Percentiles rank a stretch among this genome's conserved stretches.
Evolutionary conservation across 345 rosid species (phyloP).

Genomic region (Brassica juncea): DNA sequence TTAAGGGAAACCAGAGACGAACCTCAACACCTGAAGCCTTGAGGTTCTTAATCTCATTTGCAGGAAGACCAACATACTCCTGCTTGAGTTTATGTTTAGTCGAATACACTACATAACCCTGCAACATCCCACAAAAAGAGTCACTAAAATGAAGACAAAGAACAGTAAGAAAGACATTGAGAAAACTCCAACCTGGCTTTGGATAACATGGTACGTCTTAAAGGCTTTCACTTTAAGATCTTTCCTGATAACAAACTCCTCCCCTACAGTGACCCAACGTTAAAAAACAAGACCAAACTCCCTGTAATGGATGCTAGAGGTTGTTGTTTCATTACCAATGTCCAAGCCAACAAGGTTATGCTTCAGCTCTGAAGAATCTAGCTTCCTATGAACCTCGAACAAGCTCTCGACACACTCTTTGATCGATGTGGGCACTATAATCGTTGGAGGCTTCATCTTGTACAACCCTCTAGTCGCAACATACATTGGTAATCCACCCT

Average conservation of each 20-base stretch:
- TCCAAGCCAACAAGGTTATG: slow-evolving; percentile 75
- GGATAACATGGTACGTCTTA: slow-evolving; percentile 84
- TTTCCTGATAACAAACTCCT: slow-evolving; percentile 69
- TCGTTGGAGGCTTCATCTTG: background rate
- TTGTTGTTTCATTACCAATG: slow-evolving; percentile 54
- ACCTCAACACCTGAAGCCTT: slow-evolving; percentile 88
- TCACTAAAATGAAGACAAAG: slow-evolving; percentile 9
- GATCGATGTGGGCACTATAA: slow-evolving; percentile 35
- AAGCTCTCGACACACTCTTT: slow-evolving; percentile 75
- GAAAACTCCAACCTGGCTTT: slow-evolving; percentile 64
- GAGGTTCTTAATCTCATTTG: slow-evolving; percentile 70
- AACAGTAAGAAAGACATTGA: background rate
- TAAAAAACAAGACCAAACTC: slow-evolving; percentile 5
- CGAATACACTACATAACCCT: slow-evolving; percentile 89
- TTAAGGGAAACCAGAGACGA: slow-evolving; percentile 28
- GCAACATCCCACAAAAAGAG: slow-evolving; percentile 25
- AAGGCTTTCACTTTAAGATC: slow-evolving; percentile 93
- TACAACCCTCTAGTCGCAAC: slow-evolving; percentile 36
- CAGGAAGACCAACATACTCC: slow-evolving; percentile 74
- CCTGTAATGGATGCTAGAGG: background rate
- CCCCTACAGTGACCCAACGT: slow-evolving; percentile 54
- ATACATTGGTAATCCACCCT: slow-evolving; percentile 98
- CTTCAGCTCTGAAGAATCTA: slow-evolving; percentile 81
- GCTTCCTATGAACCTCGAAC: slow-evolving; percentile 71
- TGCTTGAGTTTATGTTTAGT: slow-evolving; percentile 74